phyloP scores from a whole-genome alignment of 2,329 filamentous ascomycete species.

The Phialophora macrospora region DNA sequence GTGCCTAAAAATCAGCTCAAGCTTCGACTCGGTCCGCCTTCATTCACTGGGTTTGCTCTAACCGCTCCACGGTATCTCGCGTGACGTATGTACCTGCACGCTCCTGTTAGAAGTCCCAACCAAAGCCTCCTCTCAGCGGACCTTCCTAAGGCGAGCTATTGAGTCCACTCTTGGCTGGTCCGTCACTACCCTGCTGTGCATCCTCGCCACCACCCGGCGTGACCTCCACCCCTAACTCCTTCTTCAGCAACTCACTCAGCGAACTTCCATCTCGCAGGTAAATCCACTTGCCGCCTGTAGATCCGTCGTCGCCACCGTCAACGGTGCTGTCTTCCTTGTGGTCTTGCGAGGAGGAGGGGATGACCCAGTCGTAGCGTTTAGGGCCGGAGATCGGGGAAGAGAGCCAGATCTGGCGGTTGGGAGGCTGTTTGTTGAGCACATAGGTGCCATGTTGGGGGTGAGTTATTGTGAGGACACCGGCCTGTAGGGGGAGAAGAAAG shows the following conservation, averaged over 20 bases:
- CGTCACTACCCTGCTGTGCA: constrained; percentile 23
- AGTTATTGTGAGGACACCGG: constrained; percentile 80
- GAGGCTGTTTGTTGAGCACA: constrained; percentile 97
- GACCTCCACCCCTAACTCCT: constrained; percentile 75
- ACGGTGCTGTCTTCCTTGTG: constrained; percentile 75
- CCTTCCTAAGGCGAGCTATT: constrained; percentile 13
- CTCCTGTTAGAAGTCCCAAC: background rate
- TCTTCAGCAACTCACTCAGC: constrained; percentile 71
- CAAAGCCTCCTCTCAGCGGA: background rate
- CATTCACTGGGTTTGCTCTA: background rate
- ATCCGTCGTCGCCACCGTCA: constrained; percentile 39
- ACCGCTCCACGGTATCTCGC: background rate
- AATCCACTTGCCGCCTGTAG: constrained; percentile 73
- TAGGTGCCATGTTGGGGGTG: constrained; percentile 74
- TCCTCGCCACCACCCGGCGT: constrained; percentile 41
- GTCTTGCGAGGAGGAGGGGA: constrained; percentile 70
- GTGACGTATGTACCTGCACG: background rate
- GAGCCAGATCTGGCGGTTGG: constrained; percentile 97
- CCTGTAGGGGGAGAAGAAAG: constrained; percentile 55
- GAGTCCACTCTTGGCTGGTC: constrained; percentile 25
- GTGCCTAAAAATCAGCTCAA: background rate
- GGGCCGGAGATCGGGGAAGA: constrained; percentile 89
- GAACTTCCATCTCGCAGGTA: constrained; percentile 83
- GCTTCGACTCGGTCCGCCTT: background rate
- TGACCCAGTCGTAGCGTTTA: constrained; percentile 90